Evolutionary conservation across 192 early-diverging fungal genomes (phyloP), one percentile per base, ranked within the genome.

Genomic region (Entomortierella chlamydospora): DNA sequence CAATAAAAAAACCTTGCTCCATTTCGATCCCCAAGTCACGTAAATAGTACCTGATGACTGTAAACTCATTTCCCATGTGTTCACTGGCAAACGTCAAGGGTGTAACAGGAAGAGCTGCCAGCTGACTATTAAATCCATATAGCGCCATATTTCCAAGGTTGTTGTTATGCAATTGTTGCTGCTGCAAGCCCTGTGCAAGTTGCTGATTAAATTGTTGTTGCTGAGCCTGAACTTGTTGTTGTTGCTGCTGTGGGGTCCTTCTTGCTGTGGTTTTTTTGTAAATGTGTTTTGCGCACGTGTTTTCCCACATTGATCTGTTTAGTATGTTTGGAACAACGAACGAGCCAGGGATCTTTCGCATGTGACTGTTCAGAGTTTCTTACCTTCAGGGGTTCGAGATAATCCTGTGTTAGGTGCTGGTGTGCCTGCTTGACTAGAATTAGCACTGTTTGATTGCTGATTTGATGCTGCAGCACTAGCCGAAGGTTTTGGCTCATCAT

Each of bases 61-160:
- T 90, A 55, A 94, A 91, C 61, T 95, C 94, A 81, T 94, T 88
- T 22, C 93, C 94, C 88, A 89, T 91, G 52, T 88, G 86, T 47
- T 91, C 92, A 78, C 85, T 88, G 2, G 93, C 91, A 86, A 95
- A 95, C 1, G 90, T 86, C n/a, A 91, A 73, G 20, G 92, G 92
- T 45, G 83, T 81, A 17, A 64, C 67, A 52, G 83, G 83, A 26
- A 83, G 73, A 22, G 76, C 68, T 8, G 76, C 45, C 7, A 79
- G 39, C 22, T 70, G 76, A 52, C 66, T 79, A 43, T 70, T 79
- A 51, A 70, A 79, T 59, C 62, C 63, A 31, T 78, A 85, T 0
- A 82, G 49, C 22, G 43, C 81, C 57, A 85, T 70, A 20, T 68
- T 68, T 39, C 61, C 61, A 15, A 80, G 61, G 49, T 69, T 82